Evolutionary conservation across 2,329 filamentous ascomycete genomes (phyloP).

Genomic region (Alternaria consortialis): DNA sequence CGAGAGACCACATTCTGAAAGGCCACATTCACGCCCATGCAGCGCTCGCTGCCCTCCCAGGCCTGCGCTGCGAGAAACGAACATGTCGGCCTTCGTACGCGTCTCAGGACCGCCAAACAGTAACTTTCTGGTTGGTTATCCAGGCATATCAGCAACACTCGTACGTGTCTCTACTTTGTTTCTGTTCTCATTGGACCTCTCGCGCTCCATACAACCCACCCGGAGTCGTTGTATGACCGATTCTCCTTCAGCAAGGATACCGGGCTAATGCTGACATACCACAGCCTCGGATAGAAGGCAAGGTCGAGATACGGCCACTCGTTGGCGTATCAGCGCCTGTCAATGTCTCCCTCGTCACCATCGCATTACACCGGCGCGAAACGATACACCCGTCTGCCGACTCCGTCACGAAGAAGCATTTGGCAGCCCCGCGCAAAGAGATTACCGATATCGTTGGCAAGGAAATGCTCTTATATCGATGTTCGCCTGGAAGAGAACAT

Average conservation of each 20-base stretch:
- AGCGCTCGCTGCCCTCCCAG: conserved; percentile 43
- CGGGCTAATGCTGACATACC: conserved; percentile 33
- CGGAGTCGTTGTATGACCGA: conserved; percentile 5
- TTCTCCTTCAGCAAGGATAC: conserved; percentile 12
- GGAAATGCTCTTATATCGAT: conserved; percentile 91
- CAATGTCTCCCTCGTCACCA: conserved; percentile 89
- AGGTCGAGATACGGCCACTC: conserved; percentile 92
- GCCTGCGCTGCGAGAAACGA: conserved; percentile 46
- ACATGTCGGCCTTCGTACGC: conserved; percentile 81
- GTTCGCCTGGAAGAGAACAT: conserved; percentile 80
- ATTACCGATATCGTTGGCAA: conserved; percentile 93
- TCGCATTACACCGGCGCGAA: conserved; percentile 91
- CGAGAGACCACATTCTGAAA: conserved; percentile 21
- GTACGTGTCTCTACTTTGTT: conserved; percentile 64
- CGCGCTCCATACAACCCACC: conserved; percentile 9
- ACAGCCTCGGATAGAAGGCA: conserved; percentile 95
- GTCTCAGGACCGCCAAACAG: conserved; percentile 97
- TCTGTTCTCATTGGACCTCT: conserved; percentile 4
- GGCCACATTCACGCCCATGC: conserved; percentile 43
- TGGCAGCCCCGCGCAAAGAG: conserved; percentile 89
- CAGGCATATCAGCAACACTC: conserved; percentile 95
- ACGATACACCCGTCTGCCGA: conserved; percentile 97
- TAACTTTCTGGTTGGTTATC: conserved; percentile 95
- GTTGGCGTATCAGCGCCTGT: conserved; percentile 88
- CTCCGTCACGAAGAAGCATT: conserved; percentile 88